Conservation (phyloP, 352 stramenopile genomes). For the Phytophthora pistaciae region DNA sequence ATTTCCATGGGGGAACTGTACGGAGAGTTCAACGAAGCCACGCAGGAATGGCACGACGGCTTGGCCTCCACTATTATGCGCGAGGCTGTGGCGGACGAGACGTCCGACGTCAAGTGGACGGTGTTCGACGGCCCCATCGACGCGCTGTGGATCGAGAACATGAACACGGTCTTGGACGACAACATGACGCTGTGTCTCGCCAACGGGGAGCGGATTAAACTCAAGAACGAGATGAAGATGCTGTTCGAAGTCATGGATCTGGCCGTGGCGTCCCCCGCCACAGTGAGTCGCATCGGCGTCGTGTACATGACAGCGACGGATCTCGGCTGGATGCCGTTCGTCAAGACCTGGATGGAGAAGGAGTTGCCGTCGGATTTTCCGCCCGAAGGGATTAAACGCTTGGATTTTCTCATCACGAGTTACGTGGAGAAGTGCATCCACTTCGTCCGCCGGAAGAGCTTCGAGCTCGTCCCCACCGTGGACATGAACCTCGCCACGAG, state of each 20-base stretch:
- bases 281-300: constrained; percentile 82
- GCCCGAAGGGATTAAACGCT: constrained; percentile 40
- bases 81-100: constrained; percentile 76
- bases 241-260: constrained; percentile 96
- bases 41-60: constrained; percentile 90
- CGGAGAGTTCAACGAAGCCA: constrained; percentile 90
- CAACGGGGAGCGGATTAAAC: constrained; percentile 94
- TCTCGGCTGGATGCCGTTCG: constrained; percentile 91
- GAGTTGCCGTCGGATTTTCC: constrained; percentile 59
- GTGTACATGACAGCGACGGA: constrained; percentile 88
- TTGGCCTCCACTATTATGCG: constrained; percentile 85
- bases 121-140: constrained; percentile 96
- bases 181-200: constrained; percentile 96
- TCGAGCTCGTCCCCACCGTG: constrained; percentile 89
- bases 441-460: constrained; percentile 80
- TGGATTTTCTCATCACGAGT: constrained; percentile 58
- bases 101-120: constrained; percentile 85
- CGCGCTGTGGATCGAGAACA: constrained; percentile 97
- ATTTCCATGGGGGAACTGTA: constrained; percentile 89
- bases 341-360: constrained; percentile 91
- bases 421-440: constrained; percentile 80
- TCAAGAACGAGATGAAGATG: constrained; percentile 93
- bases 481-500: constrained; percentile 91
- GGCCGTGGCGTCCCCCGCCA: constrained; percentile 91
- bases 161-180: constrained; percentile 96